phyloP scores from a whole-genome alignment of 495 filamentous ascomycete genomes.

The Platismatia glauca region DNA sequence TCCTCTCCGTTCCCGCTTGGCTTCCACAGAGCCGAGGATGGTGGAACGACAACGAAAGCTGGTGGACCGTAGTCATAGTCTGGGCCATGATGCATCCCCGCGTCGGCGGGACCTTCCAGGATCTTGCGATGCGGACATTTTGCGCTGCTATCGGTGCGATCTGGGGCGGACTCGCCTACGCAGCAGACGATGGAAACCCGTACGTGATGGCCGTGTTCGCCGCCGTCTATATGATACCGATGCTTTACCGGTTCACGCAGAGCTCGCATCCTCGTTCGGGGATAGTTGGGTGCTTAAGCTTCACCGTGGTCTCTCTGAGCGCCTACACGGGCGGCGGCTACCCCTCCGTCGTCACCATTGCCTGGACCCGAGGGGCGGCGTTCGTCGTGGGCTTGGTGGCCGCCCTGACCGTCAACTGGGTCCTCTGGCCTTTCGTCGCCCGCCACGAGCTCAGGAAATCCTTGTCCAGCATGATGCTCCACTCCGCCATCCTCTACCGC shows the following conservation, averaged over 20 bases:
- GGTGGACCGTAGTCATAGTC: constrained; percentile 50
- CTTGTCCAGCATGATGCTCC: constrained; percentile 45
- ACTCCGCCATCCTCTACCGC: constrained; percentile 45
- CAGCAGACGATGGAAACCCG: constrained; percentile 40
- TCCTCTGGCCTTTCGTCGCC: constrained; percentile 52
- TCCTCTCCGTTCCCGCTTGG: constrained; percentile 48
- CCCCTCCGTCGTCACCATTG: constrained; percentile 33
- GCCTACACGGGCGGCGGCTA: constrained; percentile 29
- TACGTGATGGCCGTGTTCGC: constrained; percentile 50
- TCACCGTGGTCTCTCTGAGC: constrained; percentile 45
- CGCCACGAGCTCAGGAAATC: constrained; percentile 50
- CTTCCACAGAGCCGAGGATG: constrained; percentile 33
- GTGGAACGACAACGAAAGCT: constrained; percentile 46
- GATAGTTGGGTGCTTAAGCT: constrained; percentile 45
- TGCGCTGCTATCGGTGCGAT: constrained; percentile 41
- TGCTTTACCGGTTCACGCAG: constrained; percentile 49
- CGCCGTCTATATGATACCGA: constrained; percentile 47
- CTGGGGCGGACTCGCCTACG: constrained; percentile 46
- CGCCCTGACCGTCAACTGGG: constrained; percentile 47
- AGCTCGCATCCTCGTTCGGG: constrained; percentile 47
- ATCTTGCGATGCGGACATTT: constrained; percentile 40
- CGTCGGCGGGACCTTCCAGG: constrained; percentile 48
- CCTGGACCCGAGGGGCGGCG: constrained; percentile 40
- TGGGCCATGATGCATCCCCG: constrained; percentile 53
- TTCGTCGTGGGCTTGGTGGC: constrained; percentile 43